Conservation (phyloP, 345 rosid species). For the Cardamine resedifolia region DNA sequence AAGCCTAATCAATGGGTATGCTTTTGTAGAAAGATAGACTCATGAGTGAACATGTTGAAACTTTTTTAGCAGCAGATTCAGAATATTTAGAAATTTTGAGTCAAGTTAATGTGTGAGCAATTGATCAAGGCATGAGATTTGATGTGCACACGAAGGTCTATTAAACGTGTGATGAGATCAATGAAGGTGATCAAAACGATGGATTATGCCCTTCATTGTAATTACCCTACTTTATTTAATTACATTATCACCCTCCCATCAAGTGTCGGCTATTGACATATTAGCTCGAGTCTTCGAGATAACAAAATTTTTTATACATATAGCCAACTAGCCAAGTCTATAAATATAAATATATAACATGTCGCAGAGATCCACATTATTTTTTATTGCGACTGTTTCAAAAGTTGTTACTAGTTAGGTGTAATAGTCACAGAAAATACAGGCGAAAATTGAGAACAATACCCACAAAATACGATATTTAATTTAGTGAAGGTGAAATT, state of each 20-base stretch:
- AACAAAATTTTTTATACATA: no score
- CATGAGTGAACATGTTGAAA: slow-evolving; percentile 3
- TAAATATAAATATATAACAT: no score
- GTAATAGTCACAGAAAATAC: background rate
- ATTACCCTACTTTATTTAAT: slow-evolving; percentile 22
- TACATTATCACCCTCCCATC: slow-evolving; percentile 14
- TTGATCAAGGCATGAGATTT: slow-evolving; percentile 19
- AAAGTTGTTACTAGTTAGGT: background rate
- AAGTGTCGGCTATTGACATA: slow-evolving; percentile 21
- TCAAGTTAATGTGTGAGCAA: background rate
- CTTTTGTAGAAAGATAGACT: background rate
- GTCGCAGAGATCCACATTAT: background rate
- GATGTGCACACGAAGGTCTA: slow-evolving; percentile 15
- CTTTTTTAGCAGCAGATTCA: background rate
- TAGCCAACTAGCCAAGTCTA: no score
- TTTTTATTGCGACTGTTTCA: background rate
- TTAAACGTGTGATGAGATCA: slow-evolving; percentile 2
- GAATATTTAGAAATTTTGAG: slow-evolving; percentile 2
- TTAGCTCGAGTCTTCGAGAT: background rate
- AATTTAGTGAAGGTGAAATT: background rate
- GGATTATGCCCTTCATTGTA: slow-evolving; percentile 10
- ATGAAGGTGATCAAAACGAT: slow-evolving; percentile 31
- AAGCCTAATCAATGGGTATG: background rate
- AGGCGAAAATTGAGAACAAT: background rate
- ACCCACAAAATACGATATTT: background rate